Base-by-base conservation (phyloP, 306 rosid species). In the Mucuna pruriens region DNA sequence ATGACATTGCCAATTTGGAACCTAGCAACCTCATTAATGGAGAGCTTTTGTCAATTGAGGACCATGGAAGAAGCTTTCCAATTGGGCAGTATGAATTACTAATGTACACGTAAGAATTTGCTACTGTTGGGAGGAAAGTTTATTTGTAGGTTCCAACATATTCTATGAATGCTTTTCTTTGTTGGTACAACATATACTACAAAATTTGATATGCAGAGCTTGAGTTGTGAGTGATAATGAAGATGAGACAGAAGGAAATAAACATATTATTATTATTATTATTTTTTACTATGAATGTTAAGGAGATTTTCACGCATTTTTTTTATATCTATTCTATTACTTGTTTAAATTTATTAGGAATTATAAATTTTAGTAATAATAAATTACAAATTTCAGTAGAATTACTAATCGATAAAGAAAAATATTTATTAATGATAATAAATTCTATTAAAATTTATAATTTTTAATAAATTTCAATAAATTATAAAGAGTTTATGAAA, bases 51-150 rank as follows among this genome's bases (percentile, higher is more conserved):
- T 85, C 88, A 46, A 68, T 90, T 49, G 60, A 84, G 90, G 68
- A 88, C 93, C 81, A 77, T 89, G 92, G 89, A 89, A 58, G 90
- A 85, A 42, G 89, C 82, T 62, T 80, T 82, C 60, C 83, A 62
- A 1, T 76, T 84, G 60, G 79, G 60, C 3, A 65, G 42, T 38
- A 40, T 71, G 13, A 33, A 66, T 22, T 61, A 49, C 12, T 77
- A 77, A 74, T 22, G n/a, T 33, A 9, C 48, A 73, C 20, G 12
- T 6, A 34, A 63, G 49, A 49, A 17, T 38, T n/a, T 81, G 1
- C 23, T 80, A 42, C 16, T 2, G 9, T 15, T 72, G 33, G 57
- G 2, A 22, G 16, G 40, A 33, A 31, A 49, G 5, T 31, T 58
- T 45, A 7, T 13, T 25, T 55, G 9, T 0, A 16, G 4, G 17